Base-by-base conservation (phyloP, 169 alveolate species). In the Babesia caballi region DNA sequence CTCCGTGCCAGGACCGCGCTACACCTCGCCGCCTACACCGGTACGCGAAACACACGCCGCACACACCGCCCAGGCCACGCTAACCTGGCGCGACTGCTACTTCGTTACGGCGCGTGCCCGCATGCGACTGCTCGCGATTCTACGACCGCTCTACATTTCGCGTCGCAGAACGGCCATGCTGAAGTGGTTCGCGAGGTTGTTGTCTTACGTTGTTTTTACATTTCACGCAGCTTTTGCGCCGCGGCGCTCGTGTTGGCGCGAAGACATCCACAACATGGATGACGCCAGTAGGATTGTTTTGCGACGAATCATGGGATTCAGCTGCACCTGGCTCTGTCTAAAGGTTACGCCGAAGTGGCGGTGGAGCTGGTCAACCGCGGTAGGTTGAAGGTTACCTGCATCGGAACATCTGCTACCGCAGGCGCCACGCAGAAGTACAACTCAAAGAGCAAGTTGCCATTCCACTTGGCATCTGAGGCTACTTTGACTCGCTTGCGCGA, bases 71-170 rank as follows among this genome's bases (percentile, higher is more conserved):
- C 15, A 80, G 88, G 88, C 15, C 32, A 42, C 52, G 19, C n/a
- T 6, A 60, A 19, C 19, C n/a, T 42, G 15, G 78, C 42, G 25
- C 12, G 32, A 28, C 57, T 80, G 38, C 61, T 80, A 25, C 49
- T 80, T 14, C 52, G 51, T 21, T 69, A 42, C 38, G 88, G 88
- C 23, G 88, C 88, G 15, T 50, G 57, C 5, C 66, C 54, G n/a
- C 57, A 70, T 12, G 57, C 77, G 4, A 42, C 15, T 7, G 83
- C 88, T 1, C 74, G 50, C 42, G 75, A 80, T 38, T 70, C 70
- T 23, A 80, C 69, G 60, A 80, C 88, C 11, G 63, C 82, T 30
- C 74, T 80, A 21, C 88, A 80, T 23, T 80, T 80, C 54, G 88
- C 88, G 14, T 11, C 78, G 46, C 82, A 69, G 27, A 60, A 80